Conservation (phyloP, 2,329 filamentous ascomycete species). For the Phymatotrichopsis omnivora region DNA sequence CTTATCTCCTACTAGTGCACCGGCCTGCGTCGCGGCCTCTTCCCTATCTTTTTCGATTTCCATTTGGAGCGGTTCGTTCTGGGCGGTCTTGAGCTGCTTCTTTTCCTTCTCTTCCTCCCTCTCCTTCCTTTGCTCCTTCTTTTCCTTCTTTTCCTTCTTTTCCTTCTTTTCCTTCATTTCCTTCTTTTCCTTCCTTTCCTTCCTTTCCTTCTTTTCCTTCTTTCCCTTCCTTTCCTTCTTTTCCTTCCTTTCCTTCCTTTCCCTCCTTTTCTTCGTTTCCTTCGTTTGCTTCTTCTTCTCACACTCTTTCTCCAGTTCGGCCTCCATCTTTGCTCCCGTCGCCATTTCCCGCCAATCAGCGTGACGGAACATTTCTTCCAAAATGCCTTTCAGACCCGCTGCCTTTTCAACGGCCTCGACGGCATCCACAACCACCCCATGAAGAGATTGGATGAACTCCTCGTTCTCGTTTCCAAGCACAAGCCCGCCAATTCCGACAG, state of each 20-base stretch:
- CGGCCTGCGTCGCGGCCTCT: no score
- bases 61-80: no score
- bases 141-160: neutral
- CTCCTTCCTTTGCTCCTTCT: neutral
- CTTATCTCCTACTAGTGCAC: no score
- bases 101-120: neutral
- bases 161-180: neutral
- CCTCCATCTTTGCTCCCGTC: no score
- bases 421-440: conserved; percentile 22
- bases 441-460: conserved; percentile 14
- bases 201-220: conserved; percentile 7
- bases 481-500: conserved; percentile 24
- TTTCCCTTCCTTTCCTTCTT: conserved; percentile 7
- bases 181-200: neutral
- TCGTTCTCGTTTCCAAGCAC: conserved; percentile 17
- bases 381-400: conserved; percentile 22
- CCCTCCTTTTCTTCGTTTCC: neutral
- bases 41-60: no score
- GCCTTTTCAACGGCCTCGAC: conserved; percentile 25
- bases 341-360: conserved; percentile 16
- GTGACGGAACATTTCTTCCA: conserved; percentile 27
- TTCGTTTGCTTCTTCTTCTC: no score
- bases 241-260: conserved; percentile 10
- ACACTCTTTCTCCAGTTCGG: no score
- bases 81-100: no score